These are phyloP conservation scores for Alternaria triticimaculans DNA, from an alignment of 2,329 filamentous ascomycete species.

Conservation along the genomic window DNA sequence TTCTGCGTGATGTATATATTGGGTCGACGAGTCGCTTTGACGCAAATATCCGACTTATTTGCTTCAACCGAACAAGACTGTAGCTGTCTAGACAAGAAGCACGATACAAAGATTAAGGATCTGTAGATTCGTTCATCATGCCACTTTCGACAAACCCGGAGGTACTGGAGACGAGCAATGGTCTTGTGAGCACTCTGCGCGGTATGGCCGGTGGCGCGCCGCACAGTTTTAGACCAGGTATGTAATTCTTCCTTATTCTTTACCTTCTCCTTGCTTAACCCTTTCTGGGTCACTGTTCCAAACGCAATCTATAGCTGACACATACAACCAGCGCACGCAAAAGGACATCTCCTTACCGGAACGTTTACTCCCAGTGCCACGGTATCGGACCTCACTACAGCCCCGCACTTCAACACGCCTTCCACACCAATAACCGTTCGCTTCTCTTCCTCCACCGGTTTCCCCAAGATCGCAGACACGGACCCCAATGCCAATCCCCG, in stretches of 20 bases:
- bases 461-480: constrained; percentile 59
- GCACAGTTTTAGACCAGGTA: constrained; percentile 42
- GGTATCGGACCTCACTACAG: constrained; percentile 55
- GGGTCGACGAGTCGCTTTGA: not conserved
- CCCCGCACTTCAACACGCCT: constrained; percentile 56
- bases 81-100: no score
- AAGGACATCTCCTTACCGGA: constrained; percentile 60
- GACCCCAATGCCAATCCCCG: constrained; percentile 57
- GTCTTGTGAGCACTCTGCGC: constrained; percentile 37
- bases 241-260: not conserved
- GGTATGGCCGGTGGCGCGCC: constrained; percentile 25
- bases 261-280: not conserved
- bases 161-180: constrained; percentile 36
- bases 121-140: constrained; percentile 23
- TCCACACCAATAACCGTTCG: constrained; percentile 57
- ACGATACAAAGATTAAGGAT: no score
- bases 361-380: constrained; percentile 58
- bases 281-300: not conserved
- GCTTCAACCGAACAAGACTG: no score
- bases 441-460: constrained; percentile 61
- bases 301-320: not conserved
- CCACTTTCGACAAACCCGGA: constrained; percentile 38
- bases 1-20: not conserved
- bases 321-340: constrained; percentile 57
- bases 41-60: no score